Conservation (phyloP, 1,139 yeast genomes). For the Scheffersomyces parashehatae region DNA sequence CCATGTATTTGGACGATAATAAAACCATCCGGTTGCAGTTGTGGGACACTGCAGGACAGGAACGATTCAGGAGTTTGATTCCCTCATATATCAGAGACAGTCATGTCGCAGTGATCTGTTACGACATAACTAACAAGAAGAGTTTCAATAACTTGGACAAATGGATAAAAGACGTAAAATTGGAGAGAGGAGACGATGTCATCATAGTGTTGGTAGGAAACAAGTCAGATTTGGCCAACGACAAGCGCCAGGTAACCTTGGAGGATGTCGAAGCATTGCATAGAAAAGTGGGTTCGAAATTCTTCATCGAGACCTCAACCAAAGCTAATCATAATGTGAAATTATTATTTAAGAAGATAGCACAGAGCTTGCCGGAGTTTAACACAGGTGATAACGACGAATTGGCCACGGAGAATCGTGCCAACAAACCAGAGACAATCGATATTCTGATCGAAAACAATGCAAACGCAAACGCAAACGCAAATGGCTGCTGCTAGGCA, state of each 20-base stretch:
- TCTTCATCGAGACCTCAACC: conserved; percentile 91
- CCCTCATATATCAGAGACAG: conserved; percentile 95
- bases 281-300: conserved; percentile 60
- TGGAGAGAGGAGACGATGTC: conserved; percentile 76
- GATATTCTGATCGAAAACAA: conserved; percentile 39
- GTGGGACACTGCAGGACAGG: conserved; percentile 70
- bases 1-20: conserved; percentile 62
- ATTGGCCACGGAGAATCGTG: conserved; percentile 18
- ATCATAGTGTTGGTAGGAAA: conserved; percentile 67
- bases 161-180: conserved; percentile 64
- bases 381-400: conserved; percentile 41
- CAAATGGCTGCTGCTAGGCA: conserved; percentile 17
- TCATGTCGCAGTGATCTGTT: conserved; percentile 95
- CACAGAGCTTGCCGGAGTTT: conserved; percentile 86
- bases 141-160: conserved; percentile 69
- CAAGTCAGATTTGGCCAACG: conserved; percentile 73
- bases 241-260: conserved; percentile 42
- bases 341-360: conserved; percentile 83
- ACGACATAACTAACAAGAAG: conserved; percentile 84
- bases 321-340: conserved; percentile 95
- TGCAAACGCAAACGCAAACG: conserved; percentile 7
- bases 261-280: conserved; percentile 75
- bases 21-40: conserved; percentile 49
- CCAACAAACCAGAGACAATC: conserved; percentile 42
- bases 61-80: conserved; percentile 53